phyloP scores from a whole-genome alignment of 331 rosid species.

The Saraca asoca region DNA sequence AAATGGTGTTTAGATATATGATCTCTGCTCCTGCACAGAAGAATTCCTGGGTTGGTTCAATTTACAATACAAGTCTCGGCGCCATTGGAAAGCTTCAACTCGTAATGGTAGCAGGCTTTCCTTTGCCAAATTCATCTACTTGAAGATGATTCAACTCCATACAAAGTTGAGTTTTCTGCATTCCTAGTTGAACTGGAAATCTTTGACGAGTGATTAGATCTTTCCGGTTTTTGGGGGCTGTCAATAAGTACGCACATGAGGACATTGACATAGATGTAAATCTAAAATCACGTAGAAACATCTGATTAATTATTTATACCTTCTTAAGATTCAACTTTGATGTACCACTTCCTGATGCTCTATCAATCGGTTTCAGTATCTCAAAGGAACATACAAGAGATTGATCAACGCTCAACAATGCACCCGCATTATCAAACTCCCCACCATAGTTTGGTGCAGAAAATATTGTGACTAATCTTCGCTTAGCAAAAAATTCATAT shows the following conservation, averaged over 20 bases:
- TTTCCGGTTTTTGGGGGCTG: slow-evolving; percentile 65
- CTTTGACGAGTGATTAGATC: slow-evolving; percentile 39
- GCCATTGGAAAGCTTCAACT: slow-evolving; percentile 40
- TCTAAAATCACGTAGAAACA: neutral
- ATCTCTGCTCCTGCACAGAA: slow-evolving; percentile 50
- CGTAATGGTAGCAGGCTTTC: slow-evolving; percentile 38
- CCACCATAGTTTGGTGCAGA: slow-evolving; percentile 98
- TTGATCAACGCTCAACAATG: slow-evolving; percentile 82
- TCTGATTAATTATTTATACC: slow-evolving; percentile 47
- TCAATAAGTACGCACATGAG: slow-evolving; percentile 20
- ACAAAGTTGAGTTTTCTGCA: slow-evolving; percentile 40
- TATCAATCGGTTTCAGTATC: slow-evolving; percentile 72
- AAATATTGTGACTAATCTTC: slow-evolving; percentile 82
- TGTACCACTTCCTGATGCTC: slow-evolving; percentile 52
- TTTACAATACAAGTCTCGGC: slow-evolving; percentile 45
- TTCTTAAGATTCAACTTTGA: slow-evolving; percentile 52
- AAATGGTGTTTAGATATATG: slow-evolving; percentile 40
- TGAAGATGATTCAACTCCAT: slow-evolving; percentile 34
- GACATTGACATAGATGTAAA: neutral
- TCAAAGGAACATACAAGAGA: slow-evolving; percentile 85
- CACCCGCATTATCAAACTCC: slow-evolving; percentile 94
- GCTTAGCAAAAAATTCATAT: slow-evolving; percentile 83
- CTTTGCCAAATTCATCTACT: slow-evolving; percentile 45
- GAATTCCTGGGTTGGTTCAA: slow-evolving; percentile 38
- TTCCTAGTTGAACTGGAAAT: slow-evolving; percentile 40